Conservation (phyloP, 805 yeast species). For the Vanderwaltozyma yarrowii region DNA sequence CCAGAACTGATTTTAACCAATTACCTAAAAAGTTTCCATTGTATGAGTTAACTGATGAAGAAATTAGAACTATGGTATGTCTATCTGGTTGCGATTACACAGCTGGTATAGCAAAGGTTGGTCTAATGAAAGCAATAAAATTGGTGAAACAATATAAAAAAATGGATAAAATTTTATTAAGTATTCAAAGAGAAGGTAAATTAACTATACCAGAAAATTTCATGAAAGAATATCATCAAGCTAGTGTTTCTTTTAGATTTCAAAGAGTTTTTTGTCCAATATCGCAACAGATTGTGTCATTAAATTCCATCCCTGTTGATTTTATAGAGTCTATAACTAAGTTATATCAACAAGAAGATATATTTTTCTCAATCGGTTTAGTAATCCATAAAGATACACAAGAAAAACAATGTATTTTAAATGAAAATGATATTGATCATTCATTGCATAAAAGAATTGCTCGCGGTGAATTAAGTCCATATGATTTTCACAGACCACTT, state of each 20-base stretch:
- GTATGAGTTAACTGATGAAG: constrained; percentile 40
- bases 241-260: constrained; percentile 69
- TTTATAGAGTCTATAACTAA: constrained; percentile 7
- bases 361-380: constrained; percentile 33
- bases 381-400: constrained; percentile 18
- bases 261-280: constrained; percentile 80
- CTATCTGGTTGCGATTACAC: constrained; percentile 97
- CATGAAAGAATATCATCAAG: constrained; percentile 48
- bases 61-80: constrained; percentile 68
- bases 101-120: constrained; percentile 72
- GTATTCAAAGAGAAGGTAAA: constrained; percentile 53
- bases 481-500: constrained; percentile 27
- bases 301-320: constrained; percentile 45
- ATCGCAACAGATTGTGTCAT: constrained; percentile 37
- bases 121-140: constrained; percentile 63
- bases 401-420: constrained; percentile 17
- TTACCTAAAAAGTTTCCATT: constrained; percentile 42
- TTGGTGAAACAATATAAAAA: constrained; percentile 42
- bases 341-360: constrained; percentile 11
- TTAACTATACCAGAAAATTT: constrained; percentile 45
- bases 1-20: constrained; percentile 41
- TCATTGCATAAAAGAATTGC: constrained; percentile 49
- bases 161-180: constrained; percentile 46
- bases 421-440: constrained; percentile 30
- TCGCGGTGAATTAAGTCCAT: constrained; percentile 58